phyloP scores from a whole-genome alignment of 768 basidiomycete genomes.

The Suillus paluster region DNA sequence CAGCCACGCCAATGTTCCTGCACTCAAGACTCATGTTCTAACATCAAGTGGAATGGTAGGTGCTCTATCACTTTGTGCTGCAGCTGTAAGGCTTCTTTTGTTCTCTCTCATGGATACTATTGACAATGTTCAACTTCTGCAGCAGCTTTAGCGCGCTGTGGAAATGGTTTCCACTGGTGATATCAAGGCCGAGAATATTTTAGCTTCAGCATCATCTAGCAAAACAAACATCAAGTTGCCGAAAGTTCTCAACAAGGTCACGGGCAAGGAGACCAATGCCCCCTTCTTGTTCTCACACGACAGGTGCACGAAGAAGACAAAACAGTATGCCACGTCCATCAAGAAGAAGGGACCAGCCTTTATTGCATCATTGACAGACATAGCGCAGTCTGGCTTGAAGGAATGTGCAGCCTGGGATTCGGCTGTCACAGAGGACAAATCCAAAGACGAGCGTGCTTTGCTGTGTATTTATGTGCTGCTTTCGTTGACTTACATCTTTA shows the following conservation, averaged over 20 bases:
- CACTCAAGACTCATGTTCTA: not conserved
- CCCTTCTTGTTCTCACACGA: not conserved
- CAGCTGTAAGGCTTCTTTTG: conserved; percentile 10
- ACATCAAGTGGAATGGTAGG: conserved; percentile 5
- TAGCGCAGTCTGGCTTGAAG: too few species aligned
- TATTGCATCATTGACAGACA: too few species aligned
- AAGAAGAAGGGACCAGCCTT: too few species aligned
- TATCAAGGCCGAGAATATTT: conserved; percentile 5
- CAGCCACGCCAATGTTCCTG: conserved; percentile 1
- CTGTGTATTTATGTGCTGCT: too few species aligned
- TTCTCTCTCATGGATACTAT: not conserved
- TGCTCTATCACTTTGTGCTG: not conserved
- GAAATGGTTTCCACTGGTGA: conserved; percentile 1
- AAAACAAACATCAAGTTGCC: conserved; percentile 11
- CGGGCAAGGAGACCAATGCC: conserved; percentile 4
- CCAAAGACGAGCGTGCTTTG: too few species aligned
- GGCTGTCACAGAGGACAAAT: too few species aligned
- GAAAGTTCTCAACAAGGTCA: conserved; percentile 15
- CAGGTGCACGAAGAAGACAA: too few species aligned
- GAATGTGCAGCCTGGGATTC: too few species aligned
- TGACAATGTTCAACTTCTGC: not conserved
- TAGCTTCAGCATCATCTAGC: not conserved
- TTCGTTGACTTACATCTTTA: too few species aligned
- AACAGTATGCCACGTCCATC: too few species aligned
- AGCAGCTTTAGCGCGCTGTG: conserved; percentile 13